Conservation (phyloP, 495 filamentous ascomycete genomes). For the Aspergillus sclerotioniger region DNA sequence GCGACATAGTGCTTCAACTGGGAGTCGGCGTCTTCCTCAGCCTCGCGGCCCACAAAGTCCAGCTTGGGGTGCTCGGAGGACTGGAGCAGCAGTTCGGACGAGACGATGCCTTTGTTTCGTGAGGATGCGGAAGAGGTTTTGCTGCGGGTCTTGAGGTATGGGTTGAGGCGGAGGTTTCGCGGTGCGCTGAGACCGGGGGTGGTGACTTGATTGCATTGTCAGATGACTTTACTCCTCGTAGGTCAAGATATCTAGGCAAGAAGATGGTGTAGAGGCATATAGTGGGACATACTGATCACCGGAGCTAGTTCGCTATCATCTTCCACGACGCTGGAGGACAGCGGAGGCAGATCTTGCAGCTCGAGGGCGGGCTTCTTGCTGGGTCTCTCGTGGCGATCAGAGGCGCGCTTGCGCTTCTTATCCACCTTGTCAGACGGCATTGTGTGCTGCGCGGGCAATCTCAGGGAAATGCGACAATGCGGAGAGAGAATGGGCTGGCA, state of each 20-base stretch:
- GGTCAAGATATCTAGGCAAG: conserved; percentile 10
- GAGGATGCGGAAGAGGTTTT: conserved; percentile 36
- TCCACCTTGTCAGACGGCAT: conserved; percentile 55
- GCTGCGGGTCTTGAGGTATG: conserved; percentile 58
- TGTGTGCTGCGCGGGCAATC: conserved; percentile 9
- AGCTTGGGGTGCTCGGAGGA: conserved; percentile 73
- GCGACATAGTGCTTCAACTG: conserved; percentile 83
- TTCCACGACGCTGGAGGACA: conserved; percentile 57
- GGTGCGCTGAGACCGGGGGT: conserved; percentile 65
- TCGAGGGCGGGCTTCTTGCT: conserved; percentile 64
- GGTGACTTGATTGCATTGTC: conserved; percentile 48
- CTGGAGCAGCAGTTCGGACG: conserved; percentile 70
- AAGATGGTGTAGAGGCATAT: neutral
- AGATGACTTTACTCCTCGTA: neutral
- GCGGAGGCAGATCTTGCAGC: conserved; percentile 37
- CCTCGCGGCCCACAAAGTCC: conserved; percentile 79
- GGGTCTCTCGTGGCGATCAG: conserved; percentile 51
- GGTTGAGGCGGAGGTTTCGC: conserved; percentile 54
- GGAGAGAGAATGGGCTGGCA: neutral
- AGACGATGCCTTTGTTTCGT: conserved; percentile 41
- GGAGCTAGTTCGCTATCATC: conserved; percentile 60
- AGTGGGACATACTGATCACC: conserved; percentile 55
- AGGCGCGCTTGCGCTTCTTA: conserved; percentile 72
- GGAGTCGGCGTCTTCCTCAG: conserved; percentile 60
- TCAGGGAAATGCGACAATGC: neutral